phyloP scores from a whole-genome alignment of 345 rosid genomes.

The Acer negundo region DNA sequence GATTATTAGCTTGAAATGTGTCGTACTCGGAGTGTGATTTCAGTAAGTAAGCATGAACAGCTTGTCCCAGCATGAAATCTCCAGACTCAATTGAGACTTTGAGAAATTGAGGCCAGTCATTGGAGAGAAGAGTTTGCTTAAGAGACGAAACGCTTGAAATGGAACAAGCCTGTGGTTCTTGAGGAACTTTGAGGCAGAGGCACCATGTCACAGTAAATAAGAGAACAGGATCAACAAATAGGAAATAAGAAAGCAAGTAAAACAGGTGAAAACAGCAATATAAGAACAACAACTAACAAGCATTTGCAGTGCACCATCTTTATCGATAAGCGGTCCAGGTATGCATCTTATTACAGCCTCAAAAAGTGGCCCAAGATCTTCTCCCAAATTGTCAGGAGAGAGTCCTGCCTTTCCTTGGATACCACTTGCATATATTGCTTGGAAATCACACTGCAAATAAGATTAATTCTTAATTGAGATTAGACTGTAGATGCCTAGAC shows the following conservation, averaged over 20 bases:
- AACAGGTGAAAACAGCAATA: constrained; percentile 19
- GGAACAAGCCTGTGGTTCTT: not conserved
- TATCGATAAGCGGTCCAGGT: constrained; percentile 86
- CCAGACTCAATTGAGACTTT: constrained; percentile 26
- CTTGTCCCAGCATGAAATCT: constrained; percentile 29
- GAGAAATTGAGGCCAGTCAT: constrained; percentile 38
- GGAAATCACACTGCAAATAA: constrained; percentile 86
- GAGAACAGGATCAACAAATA: constrained; percentile 13
- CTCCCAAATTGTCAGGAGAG: constrained; percentile 80
- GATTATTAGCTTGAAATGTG: constrained; percentile 35
- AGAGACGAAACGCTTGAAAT: constrained; percentile 5
- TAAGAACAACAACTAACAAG: constrained; percentile 74
- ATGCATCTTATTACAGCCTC: constrained; percentile 92
- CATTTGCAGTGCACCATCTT: constrained; percentile 97
- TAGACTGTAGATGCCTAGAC: constrained; percentile 11
- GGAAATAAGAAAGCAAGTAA: not conserved
- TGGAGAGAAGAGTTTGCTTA: constrained; percentile 8
- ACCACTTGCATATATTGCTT: constrained; percentile 94
- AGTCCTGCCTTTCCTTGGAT: constrained; percentile 93
- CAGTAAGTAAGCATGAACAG: constrained; percentile 30
- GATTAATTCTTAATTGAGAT: constrained; percentile 11
- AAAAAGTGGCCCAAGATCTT: constrained; percentile 92
- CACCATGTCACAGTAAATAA: not conserved
- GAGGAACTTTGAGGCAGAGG: not conserved
- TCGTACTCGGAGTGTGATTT: constrained; percentile 20